A percentile compares a stretch with the other conserved stretches of the same genome.
These are phyloP conservation scores for Thalassiosira exigua DNA, from an alignment of 352 stramenopile species.

Conservation along the genomic window DNA sequence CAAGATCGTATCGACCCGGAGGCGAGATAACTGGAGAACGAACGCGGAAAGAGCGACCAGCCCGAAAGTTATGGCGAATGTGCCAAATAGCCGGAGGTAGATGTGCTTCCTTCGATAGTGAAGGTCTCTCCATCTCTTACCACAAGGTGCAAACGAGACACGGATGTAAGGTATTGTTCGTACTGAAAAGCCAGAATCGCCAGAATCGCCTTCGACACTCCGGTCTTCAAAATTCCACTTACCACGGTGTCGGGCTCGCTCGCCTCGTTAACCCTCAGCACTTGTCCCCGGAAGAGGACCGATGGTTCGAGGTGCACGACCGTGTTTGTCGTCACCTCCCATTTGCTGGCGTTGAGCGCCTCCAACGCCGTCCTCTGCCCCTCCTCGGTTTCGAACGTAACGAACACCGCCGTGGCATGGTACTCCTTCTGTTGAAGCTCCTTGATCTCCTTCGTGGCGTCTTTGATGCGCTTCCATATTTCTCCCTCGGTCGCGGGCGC, in stretches of 20 bases:
- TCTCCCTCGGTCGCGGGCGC: conserved; percentile 42
- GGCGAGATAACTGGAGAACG: conserved; percentile 40
- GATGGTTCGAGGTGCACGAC: conserved; percentile 30
- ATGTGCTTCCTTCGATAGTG: conserved; percentile 20
- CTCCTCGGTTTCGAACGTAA: conserved; percentile 83
- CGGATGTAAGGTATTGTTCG: too few species aligned
- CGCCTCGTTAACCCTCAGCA: conserved; percentile 64
- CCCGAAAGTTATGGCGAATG: conserved; percentile 54
- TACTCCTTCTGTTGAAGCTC: conserved; percentile 70
- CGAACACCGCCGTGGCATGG: conserved; percentile 61
- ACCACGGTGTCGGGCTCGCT: conserved; percentile 64
- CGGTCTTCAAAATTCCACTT: too few species aligned
- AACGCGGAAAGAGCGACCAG: conserved; percentile 50
- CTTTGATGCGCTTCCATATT: conserved; percentile 51
- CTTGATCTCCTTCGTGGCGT: conserved; percentile 64
- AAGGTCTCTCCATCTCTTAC: conserved; percentile 71
- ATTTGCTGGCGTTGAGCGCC: conserved; percentile 57
- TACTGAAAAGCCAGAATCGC: too few species aligned
- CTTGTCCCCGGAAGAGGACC: conserved; percentile 56
- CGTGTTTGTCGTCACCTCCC: conserved; percentile 61
- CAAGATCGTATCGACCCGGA: conserved; percentile 34
- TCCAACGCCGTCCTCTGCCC: conserved; percentile 70
- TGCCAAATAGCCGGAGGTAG: conserved; percentile 38
- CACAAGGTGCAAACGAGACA: too few species aligned
- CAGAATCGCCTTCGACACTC: too few species aligned